Evolutionary conservation across 2,329 filamentous ascomycete species (phyloP), one percentile per base, ranked within the genome.

Genomic region (Chaetothyriales sp.): DNA sequence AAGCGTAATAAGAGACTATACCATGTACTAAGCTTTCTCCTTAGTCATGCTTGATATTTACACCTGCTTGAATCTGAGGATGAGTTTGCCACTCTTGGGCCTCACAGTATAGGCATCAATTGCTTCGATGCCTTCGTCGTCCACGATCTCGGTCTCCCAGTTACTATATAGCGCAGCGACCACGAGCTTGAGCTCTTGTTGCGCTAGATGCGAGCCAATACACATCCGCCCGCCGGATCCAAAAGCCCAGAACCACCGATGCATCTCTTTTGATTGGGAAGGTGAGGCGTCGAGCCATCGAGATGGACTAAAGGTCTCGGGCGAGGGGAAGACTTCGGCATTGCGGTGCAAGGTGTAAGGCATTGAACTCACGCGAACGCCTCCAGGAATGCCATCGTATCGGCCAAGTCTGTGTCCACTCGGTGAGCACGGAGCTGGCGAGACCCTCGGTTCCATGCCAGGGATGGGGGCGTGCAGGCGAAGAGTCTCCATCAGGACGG

Each of bases 91-190:
- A 10, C 75, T 73, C 22, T 62, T 68, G 1, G 82, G 82, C 18
- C 77, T 74, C 0, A 76, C 74, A 0, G 79, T 80, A 59, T 85
- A 85, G 2, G 76, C 77, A 66, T 85, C 83, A 1, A 74, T 75
- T 56, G 78, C 80, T 61, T 84, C 78, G 56, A 86, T 82, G 0
- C 76, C 77, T 1, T 72, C 69, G 58, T 85, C 82, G 52, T 84
- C 70, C 2, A 85, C 72, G 48, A 85, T 71, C 3, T 72, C 64
- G 0, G 77, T 83, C 5, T 65, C 73, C 62, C 78, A 85, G 51
- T 82, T 85, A 2, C 78, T 77, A 65, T 88, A 90, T 4, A 92
- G 77, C 1, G 78, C 77, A 0, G 83, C 82, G 29, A 83, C 68
- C 4, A 83, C 77, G 45, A 84, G 72, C 66, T 89, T 89, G 70